Conservation (phyloP, 768 basidiomycete species). For the Panaeolus cyanescens region DNA sequence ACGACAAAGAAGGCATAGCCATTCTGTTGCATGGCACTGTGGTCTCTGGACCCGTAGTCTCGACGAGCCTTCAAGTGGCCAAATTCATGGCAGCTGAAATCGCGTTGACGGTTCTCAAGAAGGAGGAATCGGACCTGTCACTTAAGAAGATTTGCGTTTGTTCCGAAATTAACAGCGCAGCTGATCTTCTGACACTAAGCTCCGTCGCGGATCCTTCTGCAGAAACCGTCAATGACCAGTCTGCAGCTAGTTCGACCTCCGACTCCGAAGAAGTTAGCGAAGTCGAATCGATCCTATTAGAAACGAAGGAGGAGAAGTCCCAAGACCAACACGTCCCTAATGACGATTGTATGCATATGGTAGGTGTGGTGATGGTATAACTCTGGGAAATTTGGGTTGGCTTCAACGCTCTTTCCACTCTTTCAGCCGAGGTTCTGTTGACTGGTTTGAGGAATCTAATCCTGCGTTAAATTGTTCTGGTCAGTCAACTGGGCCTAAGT, state of each 20-base stretch:
- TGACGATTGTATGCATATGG: not conserved
- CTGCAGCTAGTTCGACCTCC: not conserved
- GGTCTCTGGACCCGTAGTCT: conserved; percentile 63
- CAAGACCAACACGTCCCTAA: not conserved
- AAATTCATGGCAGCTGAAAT: conserved; percentile 69
- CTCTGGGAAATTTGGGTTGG: conserved; percentile 4
- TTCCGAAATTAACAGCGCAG: conserved; percentile 39
- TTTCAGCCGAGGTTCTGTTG: conserved; percentile 20
- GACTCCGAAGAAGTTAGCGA: not conserved
- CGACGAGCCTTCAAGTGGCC: conserved; percentile 57
- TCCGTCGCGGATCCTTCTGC: conserved; percentile 32
- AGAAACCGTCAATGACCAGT: not conserved
- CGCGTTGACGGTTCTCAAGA: conserved; percentile 54
- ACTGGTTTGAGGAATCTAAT: conserved; percentile 24
- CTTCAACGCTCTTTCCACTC: not conserved
- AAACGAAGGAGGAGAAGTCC: not conserved
- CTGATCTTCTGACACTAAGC: conserved; percentile 40
- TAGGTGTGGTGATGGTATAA: conserved; percentile 11
- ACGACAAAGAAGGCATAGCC: conserved; percentile 45
- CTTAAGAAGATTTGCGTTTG: conserved; percentile 45
- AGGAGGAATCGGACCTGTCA: conserved; percentile 43
- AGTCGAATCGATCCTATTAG: not conserved
- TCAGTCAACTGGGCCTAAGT: conserved; percentile 23
- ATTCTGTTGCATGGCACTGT: conserved; percentile 59
- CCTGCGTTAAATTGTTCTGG: conserved; percentile 20